Evolutionary conservation across 257 asterid species (phyloP).

Genomic region (Solanum clarkiae): DNA sequence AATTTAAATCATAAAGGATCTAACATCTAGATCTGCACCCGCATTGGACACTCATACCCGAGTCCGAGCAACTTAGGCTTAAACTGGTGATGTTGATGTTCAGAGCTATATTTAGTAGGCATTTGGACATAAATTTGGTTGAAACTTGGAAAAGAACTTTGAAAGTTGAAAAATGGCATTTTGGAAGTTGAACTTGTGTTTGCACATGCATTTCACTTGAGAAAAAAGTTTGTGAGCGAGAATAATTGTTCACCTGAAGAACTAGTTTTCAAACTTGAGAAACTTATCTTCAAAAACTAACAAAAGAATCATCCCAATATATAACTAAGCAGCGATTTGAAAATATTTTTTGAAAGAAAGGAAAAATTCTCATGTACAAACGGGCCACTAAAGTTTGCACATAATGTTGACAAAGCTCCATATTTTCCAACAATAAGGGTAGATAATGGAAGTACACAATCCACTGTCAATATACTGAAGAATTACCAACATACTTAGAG

Average conservation of each 20-base stretch:
- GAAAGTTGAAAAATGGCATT: background rate
- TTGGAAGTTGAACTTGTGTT: background rate
- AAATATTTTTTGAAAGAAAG: too few species aligned
- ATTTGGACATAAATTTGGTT: too few species aligned
- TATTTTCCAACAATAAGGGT: background rate
- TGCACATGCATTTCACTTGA: background rate
- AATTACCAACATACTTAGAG: background rate
- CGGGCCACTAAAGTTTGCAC: background rate
- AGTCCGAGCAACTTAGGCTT: too few species aligned
- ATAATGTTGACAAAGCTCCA: background rate
- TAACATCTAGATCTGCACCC: too few species aligned
- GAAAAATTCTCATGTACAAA: background rate
- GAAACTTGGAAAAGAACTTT: too few species aligned
- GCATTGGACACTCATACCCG: too few species aligned
- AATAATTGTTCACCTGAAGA: background rate
- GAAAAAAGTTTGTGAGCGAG: background rate
- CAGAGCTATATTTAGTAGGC: background rate
- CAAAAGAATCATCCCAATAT: background rate
- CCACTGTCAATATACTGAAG: background rate
- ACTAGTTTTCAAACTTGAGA: background rate
- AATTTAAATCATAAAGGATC: too few species aligned
- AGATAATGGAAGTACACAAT: background rate
- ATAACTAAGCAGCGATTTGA: background rate
- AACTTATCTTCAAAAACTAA: background rate
- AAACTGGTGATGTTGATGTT: background rate